A percentile compares a stretch with the other conserved stretches of the same genome.
phyloP scores from a whole-genome alignment of 805 yeast species.

The Danielia oregonensis region DNA sequence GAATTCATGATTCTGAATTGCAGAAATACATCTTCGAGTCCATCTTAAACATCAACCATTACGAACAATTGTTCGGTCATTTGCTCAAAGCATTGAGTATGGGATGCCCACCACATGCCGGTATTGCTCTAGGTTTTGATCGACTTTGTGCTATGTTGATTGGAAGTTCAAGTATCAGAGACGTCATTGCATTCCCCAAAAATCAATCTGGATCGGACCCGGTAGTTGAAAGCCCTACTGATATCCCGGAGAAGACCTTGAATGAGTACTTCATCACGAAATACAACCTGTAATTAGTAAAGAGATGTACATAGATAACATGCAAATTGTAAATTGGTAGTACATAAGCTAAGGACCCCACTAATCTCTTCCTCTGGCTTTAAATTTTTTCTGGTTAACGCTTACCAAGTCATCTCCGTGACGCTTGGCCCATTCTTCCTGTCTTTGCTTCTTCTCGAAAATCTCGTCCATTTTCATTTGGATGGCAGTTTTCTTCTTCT shows the following conservation, averaged over 20 bases:
- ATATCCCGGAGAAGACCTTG: conserved; percentile 49
- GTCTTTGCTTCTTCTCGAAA: conserved; percentile 25
- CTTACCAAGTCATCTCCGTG: conserved; percentile 16
- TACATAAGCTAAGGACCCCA: too few species aligned
- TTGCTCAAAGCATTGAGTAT: conserved; percentile 71
- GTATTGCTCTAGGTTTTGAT: conserved; percentile 93
- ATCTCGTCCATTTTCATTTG: conserved; percentile 40
- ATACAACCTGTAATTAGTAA: neutral
- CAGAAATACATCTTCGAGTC: conserved; percentile 70
- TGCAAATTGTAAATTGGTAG: neutral
- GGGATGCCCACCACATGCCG: conserved; percentile 99
- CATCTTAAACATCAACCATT: conserved; percentile 56
- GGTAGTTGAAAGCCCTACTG: conserved; percentile 82
- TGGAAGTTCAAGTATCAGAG: conserved; percentile 76
- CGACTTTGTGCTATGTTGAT: conserved; percentile 86
- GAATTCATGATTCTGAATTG: conserved; percentile 81
- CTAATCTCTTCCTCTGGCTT: conserved; percentile 11
- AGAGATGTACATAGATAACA: conserved; percentile 1
- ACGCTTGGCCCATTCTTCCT: conserved; percentile 27
- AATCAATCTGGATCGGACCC: conserved; percentile 84
- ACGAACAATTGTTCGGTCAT: conserved; percentile 76
- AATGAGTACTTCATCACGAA: conserved; percentile 48
- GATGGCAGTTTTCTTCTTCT: conserved; percentile 33
- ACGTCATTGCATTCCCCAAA: conserved; percentile 95
- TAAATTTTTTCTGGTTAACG: conserved; percentile 6